A percentile compares a stretch with the other conserved stretches of the same genome.
These are phyloP conservation scores for Penicillium turbatum DNA, from an alignment of 495 filamentous ascomycete genomes.

Conservation along the genomic window DNA sequence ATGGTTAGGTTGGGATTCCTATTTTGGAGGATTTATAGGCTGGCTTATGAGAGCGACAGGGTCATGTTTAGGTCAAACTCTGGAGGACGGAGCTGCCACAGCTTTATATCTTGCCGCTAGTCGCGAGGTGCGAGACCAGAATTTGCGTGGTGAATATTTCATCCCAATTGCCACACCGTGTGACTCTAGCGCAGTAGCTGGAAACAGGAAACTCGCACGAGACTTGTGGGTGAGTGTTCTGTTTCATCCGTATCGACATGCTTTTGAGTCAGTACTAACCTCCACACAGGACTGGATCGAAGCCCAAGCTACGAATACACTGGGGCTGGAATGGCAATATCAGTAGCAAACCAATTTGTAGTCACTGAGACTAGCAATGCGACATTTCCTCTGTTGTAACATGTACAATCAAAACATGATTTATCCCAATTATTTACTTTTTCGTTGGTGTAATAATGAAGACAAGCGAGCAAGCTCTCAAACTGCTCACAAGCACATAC, in stretches of 20 bases:
- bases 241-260: background rate
- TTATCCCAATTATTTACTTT: background rate
- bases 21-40: constrained; percentile 22
- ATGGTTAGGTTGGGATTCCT: constrained; percentile 31
- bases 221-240: constrained; percentile 25
- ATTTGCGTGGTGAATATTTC: constrained; percentile 31
- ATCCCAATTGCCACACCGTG: constrained; percentile 30
- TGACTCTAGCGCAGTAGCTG: constrained; percentile 17
- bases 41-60: constrained; percentile 5
- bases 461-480: background rate
- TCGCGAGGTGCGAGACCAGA: constrained; percentile 11
- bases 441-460: background rate
- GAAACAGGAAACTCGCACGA: constrained; percentile 24
- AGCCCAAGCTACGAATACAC: constrained; percentile 11
- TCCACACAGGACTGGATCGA: constrained; percentile 21
- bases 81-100: constrained; percentile 36
- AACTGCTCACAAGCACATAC: constrained; percentile 48
- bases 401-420: constrained; percentile 3
- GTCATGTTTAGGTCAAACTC: constrained; percentile 23
- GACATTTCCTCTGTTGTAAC: constrained; percentile 2
- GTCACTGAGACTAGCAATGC: background rate
- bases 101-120: constrained; percentile 35
- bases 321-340: constrained; percentile 10
- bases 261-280: background rate
- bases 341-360: background rate